phyloP scores from a whole-genome alignment of 768 basidiomycete species.

The Scleroderma bovista region DNA sequence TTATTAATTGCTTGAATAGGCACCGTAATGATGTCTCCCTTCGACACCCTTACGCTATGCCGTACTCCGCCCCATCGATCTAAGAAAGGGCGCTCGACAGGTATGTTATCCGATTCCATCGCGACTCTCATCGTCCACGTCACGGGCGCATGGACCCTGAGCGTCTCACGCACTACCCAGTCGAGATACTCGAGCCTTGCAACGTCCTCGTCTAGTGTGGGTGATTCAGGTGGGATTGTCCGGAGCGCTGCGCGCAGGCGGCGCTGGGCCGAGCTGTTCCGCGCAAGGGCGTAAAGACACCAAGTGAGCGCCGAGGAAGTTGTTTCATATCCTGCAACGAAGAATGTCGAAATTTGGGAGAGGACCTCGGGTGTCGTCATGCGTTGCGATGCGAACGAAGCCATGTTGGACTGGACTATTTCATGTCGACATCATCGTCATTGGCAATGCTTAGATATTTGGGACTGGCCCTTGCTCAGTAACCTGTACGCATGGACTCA shows the following conservation, averaged over 20 bases:
- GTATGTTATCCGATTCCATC: constrained; percentile 44
- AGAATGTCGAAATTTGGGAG: constrained; percentile 60
- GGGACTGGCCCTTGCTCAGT: not conserved
- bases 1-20: constrained; percentile 59
- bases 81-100: constrained; percentile 34
- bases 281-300: constrained; percentile 54
- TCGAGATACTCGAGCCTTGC: constrained; percentile 52
- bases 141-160: constrained; percentile 52
- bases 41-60: constrained; percentile 33
- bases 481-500: constrained; percentile 21
- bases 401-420: constrained; percentile 56
- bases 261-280: constrained; percentile 40
- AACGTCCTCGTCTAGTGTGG: constrained; percentile 25
- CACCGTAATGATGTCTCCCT: constrained; percentile 54
- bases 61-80: constrained; percentile 29
- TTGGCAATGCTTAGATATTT: not conserved
- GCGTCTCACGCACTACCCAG: constrained; percentile 52
- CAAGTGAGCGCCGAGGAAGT: constrained; percentile 54
- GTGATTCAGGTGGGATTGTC: constrained; percentile 16
- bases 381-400: constrained; percentile 37
- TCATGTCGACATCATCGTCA: not conserved
- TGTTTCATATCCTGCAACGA: constrained; percentile 63
- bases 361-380: constrained; percentile 54
- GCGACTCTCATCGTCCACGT: constrained; percentile 55
- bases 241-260: constrained; percentile 43